phyloP scores from a whole-genome alignment of 2,329 filamentous ascomycete species.

The Pseudonectria buxi region DNA sequence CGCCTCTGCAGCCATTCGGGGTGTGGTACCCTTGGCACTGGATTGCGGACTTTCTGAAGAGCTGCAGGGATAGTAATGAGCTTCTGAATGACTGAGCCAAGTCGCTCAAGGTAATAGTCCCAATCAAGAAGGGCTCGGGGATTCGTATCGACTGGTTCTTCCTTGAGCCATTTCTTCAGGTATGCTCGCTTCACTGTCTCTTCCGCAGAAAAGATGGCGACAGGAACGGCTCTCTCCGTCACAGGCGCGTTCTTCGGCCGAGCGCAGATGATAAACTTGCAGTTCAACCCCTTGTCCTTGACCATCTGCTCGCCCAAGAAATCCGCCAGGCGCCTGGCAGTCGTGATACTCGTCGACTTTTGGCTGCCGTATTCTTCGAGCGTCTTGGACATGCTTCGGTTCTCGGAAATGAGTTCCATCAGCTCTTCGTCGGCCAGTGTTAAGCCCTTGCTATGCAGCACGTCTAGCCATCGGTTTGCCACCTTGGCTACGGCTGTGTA shows the following conservation, averaged over 20 bases:
- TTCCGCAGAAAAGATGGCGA: constrained; percentile 95
- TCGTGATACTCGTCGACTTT: constrained; percentile 99
- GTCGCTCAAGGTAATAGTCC: constrained; percentile 92
- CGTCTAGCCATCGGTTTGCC: constrained; percentile 93
- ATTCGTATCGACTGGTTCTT: constrained; percentile 87
- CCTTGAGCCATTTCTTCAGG: constrained; percentile 89
- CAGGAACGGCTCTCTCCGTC: constrained; percentile 87
- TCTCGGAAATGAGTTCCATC: constrained; percentile 99
- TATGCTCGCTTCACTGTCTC: constrained; percentile 81
- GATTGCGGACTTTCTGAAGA: constrained; percentile 89
- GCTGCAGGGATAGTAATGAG: constrained; percentile 97
- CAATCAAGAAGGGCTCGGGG: constrained; percentile 87
- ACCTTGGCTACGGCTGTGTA: constrained; percentile 90
- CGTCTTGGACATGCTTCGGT: constrained; percentile 96
- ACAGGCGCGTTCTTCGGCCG: constrained; percentile 83
- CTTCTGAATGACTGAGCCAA: constrained; percentile 97
- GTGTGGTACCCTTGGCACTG: constrained; percentile 86
- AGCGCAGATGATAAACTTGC: constrained; percentile 97
- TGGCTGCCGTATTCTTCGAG: constrained; percentile 92
- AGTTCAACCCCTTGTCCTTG: constrained; percentile 98
- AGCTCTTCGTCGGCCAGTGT: constrained; percentile 94
- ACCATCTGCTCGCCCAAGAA: constrained; percentile 98
- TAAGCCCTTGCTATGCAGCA: constrained; percentile 78
- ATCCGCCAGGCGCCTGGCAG: constrained; percentile 86
- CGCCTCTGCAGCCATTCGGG: constrained; percentile 94